Conservation (phyloP, 2,329 filamentous ascomycete species). For the Thelonectria rubi region DNA sequence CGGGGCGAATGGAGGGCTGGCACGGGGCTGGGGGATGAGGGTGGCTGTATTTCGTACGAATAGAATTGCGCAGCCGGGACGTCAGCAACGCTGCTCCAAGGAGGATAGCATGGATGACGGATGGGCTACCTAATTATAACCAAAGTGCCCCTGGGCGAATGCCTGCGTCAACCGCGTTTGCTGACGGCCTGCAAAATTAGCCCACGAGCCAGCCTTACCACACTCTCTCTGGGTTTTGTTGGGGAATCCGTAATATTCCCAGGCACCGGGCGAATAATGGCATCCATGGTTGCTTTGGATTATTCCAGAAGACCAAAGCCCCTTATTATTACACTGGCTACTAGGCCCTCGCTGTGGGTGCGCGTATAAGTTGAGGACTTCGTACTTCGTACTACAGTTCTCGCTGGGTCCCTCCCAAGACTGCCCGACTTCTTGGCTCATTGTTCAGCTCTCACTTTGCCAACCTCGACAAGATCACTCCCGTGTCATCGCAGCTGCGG, state of each 20-base stretch:
- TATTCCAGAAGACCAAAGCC: conserved; percentile 5
- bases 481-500: background rate
- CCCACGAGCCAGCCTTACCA: conserved; percentile 11
- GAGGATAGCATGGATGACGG: too few species aligned
- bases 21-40: conserved; percentile 12
- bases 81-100: conserved; percentile 6
- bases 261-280: background rate
- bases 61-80: conserved; percentile 6
- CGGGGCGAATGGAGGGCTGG: conserved; percentile 8
- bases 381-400: conserved; percentile 8
- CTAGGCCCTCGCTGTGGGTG: conserved; percentile 25
- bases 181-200: conserved; percentile 10
- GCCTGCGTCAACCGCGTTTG: background rate
- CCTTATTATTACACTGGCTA: background rate
- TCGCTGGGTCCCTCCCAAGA: conserved; percentile 25
- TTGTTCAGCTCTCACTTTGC: conserved; percentile 21
- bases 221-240: background rate
- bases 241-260: conserved; percentile 8
- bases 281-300: conserved; percentile 1
- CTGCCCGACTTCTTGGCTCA: conserved; percentile 31
- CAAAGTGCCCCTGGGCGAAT: background rate
- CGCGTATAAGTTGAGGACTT: conserved; percentile 32
- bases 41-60: conserved; percentile 6
- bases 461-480: conserved; percentile 13
- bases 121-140: conserved; percentile 18